A percentile compares a stretch with the other conserved stretches of the same genome.
Conservation (phyloP, 1,284 basidiomycete genomes). For the Microbotryum violaceum region DNA sequence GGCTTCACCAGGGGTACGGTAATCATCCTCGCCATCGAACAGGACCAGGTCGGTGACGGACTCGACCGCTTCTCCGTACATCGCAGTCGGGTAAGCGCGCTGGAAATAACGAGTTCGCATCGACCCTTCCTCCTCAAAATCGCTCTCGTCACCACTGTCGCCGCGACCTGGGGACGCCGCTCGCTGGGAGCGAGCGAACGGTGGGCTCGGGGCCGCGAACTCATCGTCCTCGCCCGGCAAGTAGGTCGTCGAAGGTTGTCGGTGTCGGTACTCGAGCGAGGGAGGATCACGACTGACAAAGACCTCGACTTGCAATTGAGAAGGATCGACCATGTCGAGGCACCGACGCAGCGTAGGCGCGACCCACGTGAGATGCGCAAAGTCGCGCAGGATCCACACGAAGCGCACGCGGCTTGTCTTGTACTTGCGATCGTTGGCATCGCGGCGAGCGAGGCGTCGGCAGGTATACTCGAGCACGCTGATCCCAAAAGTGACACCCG, state of each 20-base stretch:
- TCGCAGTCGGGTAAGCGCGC: slow-evolving; percentile 5
- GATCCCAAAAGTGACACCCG: slow-evolving; percentile 68
- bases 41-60: slow-evolving; percentile 47
- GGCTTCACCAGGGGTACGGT: slow-evolving; percentile 55
- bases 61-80: slow-evolving; percentile 12
- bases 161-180: not conserved
- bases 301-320: slow-evolving; percentile 64
- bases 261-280: slow-evolving; percentile 13
- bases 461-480: slow-evolving; percentile 65
- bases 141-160: slow-evolving; percentile 19
- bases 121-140: slow-evolving; percentile 10
- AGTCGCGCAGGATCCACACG: slow-evolving; percentile 75
- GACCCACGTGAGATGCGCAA: slow-evolving; percentile 72
- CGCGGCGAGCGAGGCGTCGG: slow-evolving; percentile 53
- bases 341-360: slow-evolving; percentile 62
- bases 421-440: slow-evolving; percentile 48
- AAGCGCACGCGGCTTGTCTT: slow-evolving; percentile 60
- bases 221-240: slow-evolving; percentile 3
- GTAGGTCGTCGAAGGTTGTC: slow-evolving; percentile 44
- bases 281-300: slow-evolving; percentile 59
- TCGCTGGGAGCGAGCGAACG: slow-evolving; percentile 17
- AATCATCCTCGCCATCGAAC: slow-evolving; percentile 68
- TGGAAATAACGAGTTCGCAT: not conserved
- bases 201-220: slow-evolving; percentile 24
- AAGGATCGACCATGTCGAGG: slow-evolving; percentile 53